Conservation (phyloP, 2,329 filamentous ascomycete genomes). For the Aureobasidium sp. region DNA sequence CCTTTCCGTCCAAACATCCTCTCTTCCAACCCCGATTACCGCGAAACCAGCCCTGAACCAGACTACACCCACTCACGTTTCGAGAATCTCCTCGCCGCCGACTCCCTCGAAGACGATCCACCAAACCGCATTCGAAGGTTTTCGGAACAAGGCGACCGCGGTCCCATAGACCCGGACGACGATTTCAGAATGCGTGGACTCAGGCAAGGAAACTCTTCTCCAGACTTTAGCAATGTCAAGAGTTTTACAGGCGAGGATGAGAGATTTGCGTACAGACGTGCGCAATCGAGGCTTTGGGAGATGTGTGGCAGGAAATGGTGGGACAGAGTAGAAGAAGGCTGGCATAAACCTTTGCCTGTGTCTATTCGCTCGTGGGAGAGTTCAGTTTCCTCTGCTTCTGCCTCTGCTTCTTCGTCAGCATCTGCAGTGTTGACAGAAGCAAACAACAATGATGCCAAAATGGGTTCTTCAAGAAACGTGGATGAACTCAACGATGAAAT, state of each 20-base stretch:
- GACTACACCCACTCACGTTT: slow-evolving; percentile 30
- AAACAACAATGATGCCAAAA: background rate
- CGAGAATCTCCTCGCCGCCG: slow-evolving; percentile 30
- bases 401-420: background rate
- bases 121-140: slow-evolving; percentile 31
- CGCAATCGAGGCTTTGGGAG: slow-evolving; percentile 71
- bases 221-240: slow-evolving; percentile 58
- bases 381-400: slow-evolving; percentile 13
- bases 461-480: slow-evolving; percentile 16
- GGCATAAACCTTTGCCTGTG: slow-evolving; percentile 59
- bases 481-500: slow-evolving; percentile 24
- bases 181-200: slow-evolving; percentile 14
- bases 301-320: slow-evolving; percentile 70
- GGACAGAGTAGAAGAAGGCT: slow-evolving; percentile 48
- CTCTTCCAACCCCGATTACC: slow-evolving; percentile 42
- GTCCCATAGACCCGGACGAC: slow-evolving; percentile 13
- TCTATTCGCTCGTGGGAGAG: slow-evolving; percentile 61
- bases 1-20: slow-evolving; percentile 75
- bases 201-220: slow-evolving; percentile 14
- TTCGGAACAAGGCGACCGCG: slow-evolving; percentile 9
- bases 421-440: background rate
- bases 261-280: slow-evolving; percentile 71
- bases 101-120: slow-evolving; percentile 43
- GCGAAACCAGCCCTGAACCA: slow-evolving; percentile 19
- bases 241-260: slow-evolving; percentile 76